Evolutionary conservation across 2,329 filamentous ascomycete genomes (phyloP), one percentile per base, ranked within the genome.

Genomic region (Hymenoscyphus albidus): DNA sequence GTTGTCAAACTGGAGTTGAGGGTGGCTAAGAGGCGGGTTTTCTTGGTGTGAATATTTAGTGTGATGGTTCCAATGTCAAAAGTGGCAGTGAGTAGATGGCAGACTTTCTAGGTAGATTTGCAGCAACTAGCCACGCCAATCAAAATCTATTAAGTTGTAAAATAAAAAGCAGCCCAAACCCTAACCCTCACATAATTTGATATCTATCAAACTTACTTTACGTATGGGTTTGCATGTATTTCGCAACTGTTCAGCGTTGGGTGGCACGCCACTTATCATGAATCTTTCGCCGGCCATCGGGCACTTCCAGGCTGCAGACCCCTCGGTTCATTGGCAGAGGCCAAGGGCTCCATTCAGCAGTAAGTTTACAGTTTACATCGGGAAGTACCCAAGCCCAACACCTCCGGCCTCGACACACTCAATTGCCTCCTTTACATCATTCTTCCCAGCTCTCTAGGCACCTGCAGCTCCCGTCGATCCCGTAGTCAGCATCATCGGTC

Each of bases 11-110:
- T n/a, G n/a, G 44, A 22, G 18, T 27, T 51, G 35, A 35, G 9
- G 35, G 35, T 35, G 35, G 35, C 35, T 35, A 35, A 35, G 6
- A 22, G n/a, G 44, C 18, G 44, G 44, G 2, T 18, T 51, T 22
- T 44, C 42, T 51, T 51, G 44, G 44, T 51, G 44, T 6, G 44
- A 51, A 51, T 51, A 51, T 51, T 51, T 51, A 51, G 44, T 51
- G 44, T 22, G 44, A 22, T 35, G 27, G 27, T 27, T 27, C 27
- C 1, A 2, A 27, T 27, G 27, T 27, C 27, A 27, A 27, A 27
- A 48, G 18, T 48, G 42, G 54, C 22, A 57, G 27, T 57, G 54
- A 57, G 16, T n/a, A n/a, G 16, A 48, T 22, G 5, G 44, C 44
- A 22, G n/a, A 22, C 18, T 44, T 27, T n/a, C n/a, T 22, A 48